A percentile compares a stretch with the other conserved stretches of the same genome.
Evolutionary conservation across 2,329 filamentous ascomycete species (phyloP).

Genomic region (Fusarium concolor): DNA sequence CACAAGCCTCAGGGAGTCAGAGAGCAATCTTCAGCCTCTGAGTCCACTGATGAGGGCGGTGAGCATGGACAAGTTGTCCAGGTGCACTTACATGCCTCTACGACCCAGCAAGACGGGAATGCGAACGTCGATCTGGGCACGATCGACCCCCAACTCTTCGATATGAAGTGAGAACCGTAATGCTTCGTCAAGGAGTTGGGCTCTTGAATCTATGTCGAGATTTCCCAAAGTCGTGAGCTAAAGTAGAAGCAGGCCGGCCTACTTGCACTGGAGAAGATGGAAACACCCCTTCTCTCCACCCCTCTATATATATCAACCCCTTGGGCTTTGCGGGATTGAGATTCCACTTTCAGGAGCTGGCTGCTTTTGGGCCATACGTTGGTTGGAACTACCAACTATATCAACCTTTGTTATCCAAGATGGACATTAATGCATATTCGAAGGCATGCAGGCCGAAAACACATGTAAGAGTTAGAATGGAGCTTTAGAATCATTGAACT

Average conservation of each 20-base stretch:
- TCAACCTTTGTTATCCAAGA: not conserved
- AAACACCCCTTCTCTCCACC: no score
- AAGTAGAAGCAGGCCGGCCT: no score
- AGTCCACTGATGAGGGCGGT: not conserved
- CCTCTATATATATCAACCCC: not conserved
- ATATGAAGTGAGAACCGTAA: not conserved
- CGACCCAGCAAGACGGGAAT: not conserved
- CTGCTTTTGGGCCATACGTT: not conserved
- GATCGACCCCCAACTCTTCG: constrained; percentile 6
- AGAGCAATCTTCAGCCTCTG: not conserved
- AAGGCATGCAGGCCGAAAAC: not conserved
- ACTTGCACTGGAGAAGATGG: no score
- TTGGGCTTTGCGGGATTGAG: no score
- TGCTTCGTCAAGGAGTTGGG: no score
- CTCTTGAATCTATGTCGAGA: not conserved
- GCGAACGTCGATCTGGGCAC: not conserved
- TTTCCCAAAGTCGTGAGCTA: no score
- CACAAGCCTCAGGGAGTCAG: not conserved
- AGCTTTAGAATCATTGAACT: not conserved
- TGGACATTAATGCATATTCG: no score
- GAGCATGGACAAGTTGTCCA: not conserved
- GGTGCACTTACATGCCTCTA: not conserved
- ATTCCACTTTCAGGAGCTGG: not conserved
- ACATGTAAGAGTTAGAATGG: not conserved
- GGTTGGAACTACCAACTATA: not conserved